Evolutionary conservation across 805 yeast genomes (phyloP), one percentile per base, ranked within the genome.

Genomic region (Starmera quercuum): DNA sequence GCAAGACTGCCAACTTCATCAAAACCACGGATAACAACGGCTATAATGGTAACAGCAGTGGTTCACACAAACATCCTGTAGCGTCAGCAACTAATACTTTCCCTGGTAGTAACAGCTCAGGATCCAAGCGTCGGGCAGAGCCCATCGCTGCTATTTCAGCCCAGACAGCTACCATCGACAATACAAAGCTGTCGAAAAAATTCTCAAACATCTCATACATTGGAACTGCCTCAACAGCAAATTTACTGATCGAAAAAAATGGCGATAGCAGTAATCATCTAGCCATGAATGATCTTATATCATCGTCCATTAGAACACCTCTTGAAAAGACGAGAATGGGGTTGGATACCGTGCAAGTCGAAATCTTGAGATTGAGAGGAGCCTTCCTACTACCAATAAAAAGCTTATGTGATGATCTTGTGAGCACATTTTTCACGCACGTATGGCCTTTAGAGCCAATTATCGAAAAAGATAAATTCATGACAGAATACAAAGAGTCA

Each of bases 401-500:
- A 27, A 75, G 69, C 10, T 60, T 80, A 12, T 70, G 78, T 36
- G 71, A 70, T 42, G 82, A 74, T 43, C 63, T 80, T 37, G 68
- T 84, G 23, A 66, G 75, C 30, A 55, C 69, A 31, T 84, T 71
- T 56, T 84, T 84, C 45, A 71, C 66, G 29, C 66, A 68, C 38
- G 68, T 80, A 17, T 85, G 83, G 44, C 86, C 87, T 1, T 54
- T 71, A 26, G 68, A 75, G 53, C 95, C 95, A 4, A 69, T 83
- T 18, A 56, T 84, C 30, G 75, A 81, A 56, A 64, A 78, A 34
- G 61, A 73, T 1, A 66, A 68, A 49, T 84, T 84, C 53, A 64
- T 80, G 74, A 53, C 59, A 30, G 68, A 68, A 38, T 74, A 75
- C 47, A 66, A 68, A 43, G 74, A 78, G 18, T 61, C 72, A 2